A percentile compares a stretch with the other conserved stretches of the same genome.
Conservation (phyloP, 805 yeast genomes). For the Kurtzmaniella cleridarum region DNA sequence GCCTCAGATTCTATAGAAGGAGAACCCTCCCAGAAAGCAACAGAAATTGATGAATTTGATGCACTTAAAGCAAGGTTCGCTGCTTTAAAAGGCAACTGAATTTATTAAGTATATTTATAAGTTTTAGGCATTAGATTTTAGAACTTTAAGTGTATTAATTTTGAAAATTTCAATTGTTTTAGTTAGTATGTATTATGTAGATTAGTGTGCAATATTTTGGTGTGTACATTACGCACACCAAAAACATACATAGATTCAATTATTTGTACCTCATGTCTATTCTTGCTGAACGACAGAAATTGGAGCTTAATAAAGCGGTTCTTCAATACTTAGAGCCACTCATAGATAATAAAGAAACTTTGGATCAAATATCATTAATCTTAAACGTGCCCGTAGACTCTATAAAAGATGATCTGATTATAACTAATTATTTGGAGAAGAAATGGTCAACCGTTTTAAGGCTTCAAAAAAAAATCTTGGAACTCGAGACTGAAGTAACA, state of each 20-base stretch:
- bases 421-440: conserved; percentile 51
- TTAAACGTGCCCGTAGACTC: conserved; percentile 8
- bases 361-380: conserved; percentile 6
- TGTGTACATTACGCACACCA: conserved; percentile 5
- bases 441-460: conserved; percentile 87
- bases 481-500: conserved; percentile 55
- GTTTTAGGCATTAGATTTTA: too few relatives aligned
- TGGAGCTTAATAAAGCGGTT: conserved; percentile 44
- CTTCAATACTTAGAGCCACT: conserved; percentile 42
- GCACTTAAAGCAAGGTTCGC: conserved; percentile 68
- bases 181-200: too few relatives aligned
- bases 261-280: conserved; percentile 8
- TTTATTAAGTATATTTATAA: too few relatives aligned
- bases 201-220: not conserved
- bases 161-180: too few relatives aligned
- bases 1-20: conserved; percentile 18
- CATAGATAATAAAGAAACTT: conserved; percentile 13
- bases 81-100: conserved; percentile 45
- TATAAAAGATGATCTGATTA: conserved; percentile 21
- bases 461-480: conserved; percentile 67
- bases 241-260: not conserved
- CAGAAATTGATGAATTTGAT: conserved; percentile 49
- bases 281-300: conserved; percentile 38
- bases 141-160: too few relatives aligned
- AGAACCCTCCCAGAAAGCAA: conserved; percentile 10